Evolutionary conservation across 768 basidiomycete species (phyloP).

Genomic region (Psilocybe tampanensis): DNA sequence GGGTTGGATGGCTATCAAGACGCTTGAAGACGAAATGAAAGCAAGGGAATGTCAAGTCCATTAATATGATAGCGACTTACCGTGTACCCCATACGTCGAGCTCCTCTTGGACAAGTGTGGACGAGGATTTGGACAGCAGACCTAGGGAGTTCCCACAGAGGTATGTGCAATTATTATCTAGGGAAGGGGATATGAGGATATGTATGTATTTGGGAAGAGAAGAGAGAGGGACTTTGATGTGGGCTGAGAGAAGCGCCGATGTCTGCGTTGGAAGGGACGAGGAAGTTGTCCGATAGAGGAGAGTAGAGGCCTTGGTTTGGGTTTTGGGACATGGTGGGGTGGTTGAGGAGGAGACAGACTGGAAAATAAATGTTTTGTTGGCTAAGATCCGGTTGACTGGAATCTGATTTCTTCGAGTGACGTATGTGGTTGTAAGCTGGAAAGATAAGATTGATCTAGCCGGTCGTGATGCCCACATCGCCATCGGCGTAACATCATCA

Average conservation of each 20-base stretch:
- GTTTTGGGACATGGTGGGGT: neutral
- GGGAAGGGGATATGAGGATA: slow-evolving; percentile 19
- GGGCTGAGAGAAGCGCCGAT: slow-evolving; percentile 43
- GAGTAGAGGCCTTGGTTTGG: slow-evolving; percentile 24
- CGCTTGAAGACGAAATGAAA: slow-evolving; percentile 13
- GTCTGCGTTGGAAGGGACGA: slow-evolving; percentile 55
- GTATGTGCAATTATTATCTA: slow-evolving; percentile 69
- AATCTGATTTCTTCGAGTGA: too few relatives aligned
- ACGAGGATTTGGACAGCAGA: slow-evolving; percentile 73
- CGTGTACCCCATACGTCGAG: slow-evolving; percentile 79
- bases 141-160: slow-evolving; percentile 97
- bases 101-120: slow-evolving; percentile 77
- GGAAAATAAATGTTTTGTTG: neutral
- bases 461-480: slow-evolving; percentile 18
- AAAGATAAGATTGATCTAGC: neutral
- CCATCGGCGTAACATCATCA: neutral
- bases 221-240: slow-evolving; percentile 37
- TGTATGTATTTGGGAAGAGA: neutral
- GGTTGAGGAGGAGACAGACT: neutral
- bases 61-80: slow-evolving; percentile 36
- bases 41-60: slow-evolving; percentile 16
- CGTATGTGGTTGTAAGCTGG: too few relatives aligned
- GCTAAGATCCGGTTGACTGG: neutral
- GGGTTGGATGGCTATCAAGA: too few relatives aligned
- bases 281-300: slow-evolving; percentile 55